phyloP scores from a whole-genome alignment of 2,329 filamentous ascomycete genomes.

The Aspergillus glaucus region DNA sequence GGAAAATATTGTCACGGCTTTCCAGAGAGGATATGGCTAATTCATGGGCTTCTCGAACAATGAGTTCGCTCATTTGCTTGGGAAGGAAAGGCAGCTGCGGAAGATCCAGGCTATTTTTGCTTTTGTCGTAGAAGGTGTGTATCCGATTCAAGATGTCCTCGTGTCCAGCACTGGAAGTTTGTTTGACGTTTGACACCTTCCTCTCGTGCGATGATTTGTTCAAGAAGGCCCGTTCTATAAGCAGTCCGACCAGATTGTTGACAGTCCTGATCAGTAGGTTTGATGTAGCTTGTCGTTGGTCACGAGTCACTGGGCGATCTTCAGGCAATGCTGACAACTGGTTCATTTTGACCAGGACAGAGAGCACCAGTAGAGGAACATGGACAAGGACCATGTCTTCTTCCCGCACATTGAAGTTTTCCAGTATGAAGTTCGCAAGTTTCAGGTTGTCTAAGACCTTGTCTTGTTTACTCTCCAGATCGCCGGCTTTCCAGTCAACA shows the following conservation, averaged over 20 bases:
- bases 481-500: slow-evolving; percentile 47
- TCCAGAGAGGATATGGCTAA: slow-evolving; percentile 29
- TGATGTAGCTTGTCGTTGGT: slow-evolving; percentile 15
- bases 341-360: slow-evolving; percentile 48
- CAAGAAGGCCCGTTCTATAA: slow-evolving; percentile 47
- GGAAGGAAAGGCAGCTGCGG: slow-evolving; percentile 54
- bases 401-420: slow-evolving; percentile 86
- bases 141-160: slow-evolving; percentile 55
- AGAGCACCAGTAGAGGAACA: slow-evolving; percentile 69
- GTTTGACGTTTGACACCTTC: slow-evolving; percentile 7
- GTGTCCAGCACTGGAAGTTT: slow-evolving; percentile 10
- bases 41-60: slow-evolving; percentile 54
- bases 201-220: slow-evolving; percentile 39
- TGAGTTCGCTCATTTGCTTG: slow-evolving; percentile 53
- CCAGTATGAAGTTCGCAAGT: slow-evolving; percentile 73
- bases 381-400: slow-evolving; percentile 92
- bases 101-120: slow-evolving; percentile 63
- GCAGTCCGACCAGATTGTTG: slow-evolving; percentile 22
- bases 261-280: slow-evolving; percentile 24
- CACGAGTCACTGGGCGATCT: slow-evolving; percentile 6
- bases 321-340: slow-evolving; percentile 19
- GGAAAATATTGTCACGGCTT: slow-evolving; percentile 23
- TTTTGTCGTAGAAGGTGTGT: slow-evolving; percentile 60
- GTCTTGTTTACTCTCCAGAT: slow-evolving; percentile 45
- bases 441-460: slow-evolving; percentile 57